Percentiles rank a stretch among this genome's conserved stretches.
phyloP scores from a whole-genome alignment of 2,329 filamentous ascomycete genomes.

The Colletotrichum abscissum region DNA sequence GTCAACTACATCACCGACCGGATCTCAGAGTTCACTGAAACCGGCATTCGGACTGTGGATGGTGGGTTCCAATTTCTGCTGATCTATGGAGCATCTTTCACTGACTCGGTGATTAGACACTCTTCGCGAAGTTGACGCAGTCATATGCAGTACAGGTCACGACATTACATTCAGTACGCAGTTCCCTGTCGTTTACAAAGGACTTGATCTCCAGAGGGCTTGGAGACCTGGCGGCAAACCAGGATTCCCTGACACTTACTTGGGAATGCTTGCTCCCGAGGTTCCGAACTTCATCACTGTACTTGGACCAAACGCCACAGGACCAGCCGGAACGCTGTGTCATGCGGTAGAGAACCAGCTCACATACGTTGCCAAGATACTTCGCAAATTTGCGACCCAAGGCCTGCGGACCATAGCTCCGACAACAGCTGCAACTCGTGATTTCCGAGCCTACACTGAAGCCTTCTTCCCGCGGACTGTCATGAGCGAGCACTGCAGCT shows the following conservation, averaged over 20 bases:
- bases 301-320: constrained; percentile 69
- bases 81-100: neutral
- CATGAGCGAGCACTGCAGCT: constrained; percentile 69
- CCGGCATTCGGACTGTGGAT: neutral
- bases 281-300: constrained; percentile 69
- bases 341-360: constrained; percentile 74
- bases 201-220: constrained; percentile 70
- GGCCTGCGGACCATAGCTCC: constrained; percentile 73
- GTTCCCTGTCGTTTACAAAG: constrained; percentile 69
- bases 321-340: constrained; percentile 73
- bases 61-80: neutral
- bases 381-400: constrained; percentile 74
- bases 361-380: constrained; percentile 72
- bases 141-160: neutral
- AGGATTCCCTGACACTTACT: constrained; percentile 61
- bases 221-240: constrained; percentile 70
- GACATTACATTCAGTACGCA: neutral
- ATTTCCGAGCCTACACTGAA: constrained; percentile 70
- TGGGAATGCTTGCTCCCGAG: neutral
- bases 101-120: neutral
- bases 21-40: neutral
- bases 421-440: constrained; percentile 68
- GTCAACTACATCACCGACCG: neutral
- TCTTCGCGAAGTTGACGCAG: neutral
- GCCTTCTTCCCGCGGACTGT: constrained; percentile 66